Conservation (phyloP, 345 rosid species). For the Euphorbia tirucalli region DNA sequence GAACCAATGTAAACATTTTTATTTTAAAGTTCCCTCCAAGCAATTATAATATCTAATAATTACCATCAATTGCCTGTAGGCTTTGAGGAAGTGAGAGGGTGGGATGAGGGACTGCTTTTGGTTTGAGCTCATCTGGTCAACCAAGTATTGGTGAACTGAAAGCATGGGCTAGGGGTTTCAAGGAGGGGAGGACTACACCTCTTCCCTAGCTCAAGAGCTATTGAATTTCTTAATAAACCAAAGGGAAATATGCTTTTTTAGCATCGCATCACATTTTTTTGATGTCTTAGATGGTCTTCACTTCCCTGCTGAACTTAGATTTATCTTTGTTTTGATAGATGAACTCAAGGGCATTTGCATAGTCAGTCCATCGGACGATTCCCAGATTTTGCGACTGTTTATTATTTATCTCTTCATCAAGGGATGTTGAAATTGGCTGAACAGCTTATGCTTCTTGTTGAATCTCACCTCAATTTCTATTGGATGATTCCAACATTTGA, state of each 20-base stretch:
- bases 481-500: no score
- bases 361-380: neutral
- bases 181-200: neutral
- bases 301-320: neutral
- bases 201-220: neutral
- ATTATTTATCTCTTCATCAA: neutral
- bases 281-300: no score
- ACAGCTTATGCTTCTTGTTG: neutral
- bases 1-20: no score
- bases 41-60: no score
- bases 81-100: no score
- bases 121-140: no score
- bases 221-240: neutral
- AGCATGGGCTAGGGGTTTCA: no score
- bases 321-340: neutral
- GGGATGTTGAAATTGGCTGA: neutral
- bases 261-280: neutral
- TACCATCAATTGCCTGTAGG: no score
- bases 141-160: no score
- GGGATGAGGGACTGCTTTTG: no score
- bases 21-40: no score
- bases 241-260: neutral
- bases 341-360: neutral
- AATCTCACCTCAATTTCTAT: slow-evolving; percentile 8
- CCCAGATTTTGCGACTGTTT: neutral